Base-by-base conservation (phyloP, 805 yeast species). In the Metschnikowia dekortorum region DNA sequence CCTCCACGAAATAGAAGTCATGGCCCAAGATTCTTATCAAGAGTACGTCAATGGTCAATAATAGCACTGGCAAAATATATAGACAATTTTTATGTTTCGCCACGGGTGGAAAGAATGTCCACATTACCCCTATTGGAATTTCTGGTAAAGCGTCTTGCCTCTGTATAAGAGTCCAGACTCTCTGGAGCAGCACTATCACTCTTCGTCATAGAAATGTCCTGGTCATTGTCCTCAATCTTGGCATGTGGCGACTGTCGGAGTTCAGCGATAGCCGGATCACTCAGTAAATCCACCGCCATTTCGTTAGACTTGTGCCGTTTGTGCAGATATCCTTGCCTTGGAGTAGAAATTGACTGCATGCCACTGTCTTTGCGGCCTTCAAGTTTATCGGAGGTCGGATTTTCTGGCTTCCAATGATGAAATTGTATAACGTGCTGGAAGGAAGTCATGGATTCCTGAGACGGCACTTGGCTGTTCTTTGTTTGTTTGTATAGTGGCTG, bases 331-430 rank as follows among this genome's bases (percentile, higher is more conserved):
- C 49, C 39, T 35, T 35, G 39, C 11, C 39, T 30, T 9, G 40
- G 49, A 36, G 38, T 37, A 30, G 43, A 26, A 29, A 13, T 30
- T 22, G 43, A 28, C 44, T 30, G 35, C 9, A 8, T 36, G 26
- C 28, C 14, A 29, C 33, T 38, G 42, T 35, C 36, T 32, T 37
- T 42, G 38, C 45, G 45, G 45, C 42, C 49, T 10, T 52, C 55
- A 9, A 34, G 11, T 33, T 33, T 44, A 14, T 53, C 55, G 6
- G 48, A 11, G 26, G 58, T 62, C 1, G 68, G 62, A 29, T 60
- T 63, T 44, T 70, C 76, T 0, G 81, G 82, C 50, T 74, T 74
- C 83, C 83, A 80, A 60, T 80, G 83, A 56, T 79, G 82, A 61
- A 80, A 79, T 56, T 79, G 83, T 32, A 79, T 75, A 8, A 78